phyloP scores from a whole-genome alignment of 2,329 filamentous ascomycete species.

The Hypoxylon sp. region DNA sequence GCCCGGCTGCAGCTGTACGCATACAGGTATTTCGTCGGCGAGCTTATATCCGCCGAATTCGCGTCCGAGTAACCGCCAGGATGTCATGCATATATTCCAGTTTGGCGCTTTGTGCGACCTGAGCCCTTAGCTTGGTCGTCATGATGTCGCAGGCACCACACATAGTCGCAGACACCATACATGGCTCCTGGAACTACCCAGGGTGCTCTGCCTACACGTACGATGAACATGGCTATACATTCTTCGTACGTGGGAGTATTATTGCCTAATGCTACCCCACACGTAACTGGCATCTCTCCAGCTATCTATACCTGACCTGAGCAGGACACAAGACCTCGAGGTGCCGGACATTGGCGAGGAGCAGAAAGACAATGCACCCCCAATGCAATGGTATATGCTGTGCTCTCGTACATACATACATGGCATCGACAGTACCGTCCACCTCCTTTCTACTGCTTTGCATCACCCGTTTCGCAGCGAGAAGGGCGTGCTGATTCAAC shows the following conservation, averaged over 20 bases:
- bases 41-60: conserved; percentile 1
- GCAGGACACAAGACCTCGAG: conserved; percentile 12
- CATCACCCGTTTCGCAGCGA: conserved; percentile 18
- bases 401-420: conserved; percentile 23
- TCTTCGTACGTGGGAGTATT: conserved; percentile 10
- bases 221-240: conserved; percentile 13
- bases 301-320: too few relatives aligned
- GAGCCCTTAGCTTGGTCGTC: conserved; percentile 12
- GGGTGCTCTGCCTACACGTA: not conserved
- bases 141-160: conserved; percentile 27
- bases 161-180: not conserved
- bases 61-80: conserved; percentile 18
- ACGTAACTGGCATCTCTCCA: conserved; percentile 1
- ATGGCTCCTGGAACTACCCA: too few relatives aligned
- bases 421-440: conserved; percentile 8
- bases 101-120: conserved; percentile 20
- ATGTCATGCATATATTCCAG: conserved; percentile 13
- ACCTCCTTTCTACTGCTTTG: conserved; percentile 17
- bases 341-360: conserved; percentile 13
- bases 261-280: conserved; percentile 24
- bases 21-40: conserved; percentile 17
- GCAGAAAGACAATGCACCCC: conserved; percentile 14
- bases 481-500: conserved; percentile 8
- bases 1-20: conserved; percentile 18
- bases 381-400: conserved; percentile 32